Evolutionary conservation across 768 basidiomycete species (phyloP).

Genomic region (Cubamyces sp.): DNA sequence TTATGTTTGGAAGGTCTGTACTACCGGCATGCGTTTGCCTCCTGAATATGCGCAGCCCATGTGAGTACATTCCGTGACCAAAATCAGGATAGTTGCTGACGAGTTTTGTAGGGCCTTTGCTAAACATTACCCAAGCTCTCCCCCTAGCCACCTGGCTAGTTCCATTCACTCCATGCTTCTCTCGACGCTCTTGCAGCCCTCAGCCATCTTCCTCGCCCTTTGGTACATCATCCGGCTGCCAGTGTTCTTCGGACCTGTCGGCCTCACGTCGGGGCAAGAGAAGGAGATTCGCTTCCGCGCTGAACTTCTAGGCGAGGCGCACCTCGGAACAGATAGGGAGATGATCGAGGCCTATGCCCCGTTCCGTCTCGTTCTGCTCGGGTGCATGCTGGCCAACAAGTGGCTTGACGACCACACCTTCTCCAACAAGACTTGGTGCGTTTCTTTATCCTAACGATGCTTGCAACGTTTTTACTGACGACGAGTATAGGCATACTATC

Average conservation of each 20-base stretch:
- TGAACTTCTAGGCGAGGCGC: slow-evolving; percentile 59
- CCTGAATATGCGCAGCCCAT: slow-evolving; percentile 52
- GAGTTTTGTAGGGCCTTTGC: slow-evolving; percentile 26
- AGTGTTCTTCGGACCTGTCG: slow-evolving; percentile 60
- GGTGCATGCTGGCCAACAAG: slow-evolving; percentile 87
- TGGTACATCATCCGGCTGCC: slow-evolving; percentile 86
- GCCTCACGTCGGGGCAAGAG: slow-evolving; percentile 52
- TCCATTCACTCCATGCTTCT: slow-evolving; percentile 75
- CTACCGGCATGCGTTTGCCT: slow-evolving; percentile 67
- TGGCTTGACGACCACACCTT: slow-evolving; percentile 90
- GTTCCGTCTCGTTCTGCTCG: slow-evolving; percentile 76
- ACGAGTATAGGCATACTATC: slow-evolving; percentile 67
- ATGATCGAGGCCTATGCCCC: slow-evolving; percentile 61
- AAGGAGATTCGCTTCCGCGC: slow-evolving; percentile 69
- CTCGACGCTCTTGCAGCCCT: slow-evolving; percentile 81
- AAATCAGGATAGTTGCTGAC: background rate
- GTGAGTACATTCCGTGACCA: slow-evolving; percentile 47
- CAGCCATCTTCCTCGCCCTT: slow-evolving; percentile 74
- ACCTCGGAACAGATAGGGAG: slow-evolving; percentile 48
- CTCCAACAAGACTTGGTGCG: slow-evolving; percentile 87
- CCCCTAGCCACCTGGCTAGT: slow-evolving; percentile 57
- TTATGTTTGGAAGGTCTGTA: slow-evolving; percentile 84
- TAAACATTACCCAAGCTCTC: slow-evolving; percentile 47
- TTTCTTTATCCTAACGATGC: slow-evolving; percentile 1
- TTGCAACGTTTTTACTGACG: background rate